Evolutionary conservation across 441 rosid genomes (phyloP).

Genomic region (Euphorbia schlechtendalii): DNA sequence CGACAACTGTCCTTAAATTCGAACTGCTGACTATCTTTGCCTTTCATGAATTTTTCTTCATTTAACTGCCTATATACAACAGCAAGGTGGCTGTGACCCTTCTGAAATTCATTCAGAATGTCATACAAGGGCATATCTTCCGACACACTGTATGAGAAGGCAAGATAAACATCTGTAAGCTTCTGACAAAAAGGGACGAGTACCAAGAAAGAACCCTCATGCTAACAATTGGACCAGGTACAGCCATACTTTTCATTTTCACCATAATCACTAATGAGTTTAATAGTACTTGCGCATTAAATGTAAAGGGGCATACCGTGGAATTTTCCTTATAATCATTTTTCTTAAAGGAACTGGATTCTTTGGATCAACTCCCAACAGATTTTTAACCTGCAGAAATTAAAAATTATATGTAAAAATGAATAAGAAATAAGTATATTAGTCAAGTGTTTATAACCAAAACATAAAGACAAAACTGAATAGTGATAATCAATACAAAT

Average conservation of each 20-base stretch:
- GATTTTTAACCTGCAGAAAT: constrained; percentile 57
- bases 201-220: not conserved
- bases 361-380: constrained; percentile 61
- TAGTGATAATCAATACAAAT: not conserved
- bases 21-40: constrained; percentile 34
- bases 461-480: not conserved
- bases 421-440: not conserved
- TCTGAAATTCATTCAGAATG: constrained; percentile 78
- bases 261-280: not conserved
- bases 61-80: constrained; percentile 70
- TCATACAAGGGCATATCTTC: constrained; percentile 83
- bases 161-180: constrained; percentile 14
- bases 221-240: not conserved
- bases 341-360: constrained; percentile 66
- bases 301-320: constrained; percentile 41
- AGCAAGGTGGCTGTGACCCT: constrained; percentile 93
- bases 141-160: constrained; percentile 50
- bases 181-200: constrained; percentile 1
- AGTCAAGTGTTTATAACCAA: not conserved
- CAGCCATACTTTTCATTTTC: not conserved
- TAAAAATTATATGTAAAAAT: not conserved
- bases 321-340: constrained; percentile 80
- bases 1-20: constrained; percentile 52
- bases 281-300: not conserved
- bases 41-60: constrained; percentile 26